Evolutionary conservation across 495 filamentous ascomycete genomes (phyloP).

Genomic region (Hypomontagnella monticulosa): DNA sequence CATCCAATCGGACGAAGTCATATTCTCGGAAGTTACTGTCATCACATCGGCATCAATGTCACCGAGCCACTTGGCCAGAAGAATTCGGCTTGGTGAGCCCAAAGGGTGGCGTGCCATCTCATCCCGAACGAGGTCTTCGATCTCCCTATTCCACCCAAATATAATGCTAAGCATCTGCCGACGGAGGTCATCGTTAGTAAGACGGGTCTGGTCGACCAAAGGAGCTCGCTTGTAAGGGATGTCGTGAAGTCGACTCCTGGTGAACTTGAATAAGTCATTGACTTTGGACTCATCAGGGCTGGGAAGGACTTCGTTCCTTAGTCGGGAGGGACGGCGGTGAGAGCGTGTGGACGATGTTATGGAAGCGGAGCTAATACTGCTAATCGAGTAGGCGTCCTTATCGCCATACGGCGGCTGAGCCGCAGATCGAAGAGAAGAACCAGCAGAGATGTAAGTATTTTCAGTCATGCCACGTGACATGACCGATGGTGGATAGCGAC

Average conservation of each 20-base stretch:
- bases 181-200: constrained; percentile 86
- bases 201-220: constrained; percentile 66
- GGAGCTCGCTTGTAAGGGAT: constrained; percentile 77
- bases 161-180: constrained; percentile 92
- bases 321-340: constrained; percentile 69
- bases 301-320: constrained; percentile 81
- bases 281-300: constrained; percentile 69
- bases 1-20: constrained; percentile 96
- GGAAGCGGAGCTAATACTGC: constrained; percentile 65
- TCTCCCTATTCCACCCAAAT: constrained; percentile 93
- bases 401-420: constrained; percentile 51
- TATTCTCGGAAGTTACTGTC: constrained; percentile 79
- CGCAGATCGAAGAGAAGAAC: constrained; percentile 62
- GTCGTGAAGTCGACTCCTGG: constrained; percentile 74
- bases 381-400: constrained; percentile 67
- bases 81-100: constrained; percentile 77
- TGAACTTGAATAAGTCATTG: constrained; percentile 75
- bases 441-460: constrained; percentile 70
- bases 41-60: constrained; percentile 84
- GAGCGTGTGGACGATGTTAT: constrained; percentile 72
- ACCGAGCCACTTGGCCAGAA: constrained; percentile 91
- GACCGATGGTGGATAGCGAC: constrained; percentile 56
- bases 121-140: constrained; percentile 83
- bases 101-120: constrained; percentile 80
- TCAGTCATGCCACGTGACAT: constrained; percentile 62